A percentile compares a stretch with the other conserved stretches of the same genome.
phyloP scores from a whole-genome alignment of 768 basidiomycete genomes.

The Clitopilus passeckerianus region DNA sequence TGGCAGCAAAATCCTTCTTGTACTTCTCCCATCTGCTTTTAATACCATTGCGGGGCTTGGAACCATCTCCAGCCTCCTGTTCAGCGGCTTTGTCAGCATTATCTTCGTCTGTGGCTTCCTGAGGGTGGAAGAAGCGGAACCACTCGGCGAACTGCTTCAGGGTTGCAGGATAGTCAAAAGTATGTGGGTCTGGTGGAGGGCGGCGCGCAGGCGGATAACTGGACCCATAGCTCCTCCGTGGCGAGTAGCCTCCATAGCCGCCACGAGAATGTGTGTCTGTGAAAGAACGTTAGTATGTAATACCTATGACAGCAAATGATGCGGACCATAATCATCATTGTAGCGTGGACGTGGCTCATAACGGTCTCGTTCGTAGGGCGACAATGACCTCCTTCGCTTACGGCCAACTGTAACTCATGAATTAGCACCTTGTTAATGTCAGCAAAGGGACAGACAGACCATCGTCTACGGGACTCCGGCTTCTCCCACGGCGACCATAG shows the following conservation, averaged over 20 bases:
- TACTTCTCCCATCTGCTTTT: conserved; percentile 88
- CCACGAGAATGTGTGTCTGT: conserved; percentile 62
- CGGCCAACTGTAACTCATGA: conserved; percentile 39
- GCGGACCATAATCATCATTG: conserved; percentile 76
- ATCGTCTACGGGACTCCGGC: conserved; percentile 78
- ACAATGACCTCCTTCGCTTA: conserved; percentile 76
- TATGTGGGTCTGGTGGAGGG: conserved; percentile 73
- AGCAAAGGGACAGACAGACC: conserved; percentile 25
- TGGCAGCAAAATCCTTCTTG: conserved; percentile 83
- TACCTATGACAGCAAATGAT: conserved; percentile 3
- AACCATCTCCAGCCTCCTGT: conserved; percentile 76
- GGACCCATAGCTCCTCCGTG: conserved; percentile 52
- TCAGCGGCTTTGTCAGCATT: conserved; percentile 80
- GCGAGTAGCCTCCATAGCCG: conserved; percentile 57
- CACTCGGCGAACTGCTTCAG: conserved; percentile 86
- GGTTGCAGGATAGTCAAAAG: conserved; percentile 75
- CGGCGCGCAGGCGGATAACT: conserved; percentile 49
- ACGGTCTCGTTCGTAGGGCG: conserved; percentile 79
- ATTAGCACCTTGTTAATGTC: conserved; percentile 5
- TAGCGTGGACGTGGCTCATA: conserved; percentile 83
- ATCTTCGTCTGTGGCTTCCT: conserved; percentile 79
- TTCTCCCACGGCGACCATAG: conserved; percentile 65
- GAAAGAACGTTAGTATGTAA: conserved; percentile 8
- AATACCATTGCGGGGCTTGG: conserved; percentile 82
- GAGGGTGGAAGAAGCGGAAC: conserved; percentile 75